Base-by-base conservation (phyloP, 331 rosid species). In the Quercus tomentella region DNA sequence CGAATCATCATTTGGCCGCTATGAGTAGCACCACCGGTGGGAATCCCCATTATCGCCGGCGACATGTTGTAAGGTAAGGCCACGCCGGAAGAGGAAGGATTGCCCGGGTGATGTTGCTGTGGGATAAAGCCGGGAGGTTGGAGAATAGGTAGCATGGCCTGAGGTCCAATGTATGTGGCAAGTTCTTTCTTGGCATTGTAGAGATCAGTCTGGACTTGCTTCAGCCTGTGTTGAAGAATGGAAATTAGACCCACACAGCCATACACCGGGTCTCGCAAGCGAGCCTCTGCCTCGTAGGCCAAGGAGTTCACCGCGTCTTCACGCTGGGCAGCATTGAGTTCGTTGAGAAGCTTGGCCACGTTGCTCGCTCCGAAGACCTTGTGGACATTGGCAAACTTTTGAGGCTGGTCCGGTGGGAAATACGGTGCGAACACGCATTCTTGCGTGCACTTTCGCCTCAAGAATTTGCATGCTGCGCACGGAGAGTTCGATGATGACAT, bases 361-460 rank as follows among this genome's bases (percentile, higher is more conserved):
- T 94, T 94, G 85, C 98, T 91, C 7, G 98, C 98, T 0, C 98
- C 98, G 77, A 94, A 94, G 2, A 92, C 97, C 76, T 88, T 89
- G 90, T 94, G 98, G 10, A 94, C 97, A 66, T 83, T 89, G 21
- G 87, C 79, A 21, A 94, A 94, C 76, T 92, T 87, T 79, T 91
- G 96, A 0, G 94, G 97, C 68, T 94, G 90, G 79, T 94, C 98
- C 21, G 98, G 98, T 54, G 98, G 98, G 79, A 94, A 94, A 77
- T 92, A 94, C 11, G 98, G 98, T 1, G 98, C 98, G 70, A 91
- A 94, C 55, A 89, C 97, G 82, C 98, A 94, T 77, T 94, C 97
- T 66, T 89, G 95, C 18, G 98, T 92, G 90, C 98, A 94, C 55
- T 92, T 94, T 56, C 97, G 81, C 83, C 98, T 61, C 11, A 84